A percentile compares a stretch with the other conserved stretches of the same genome.
Conservation (phyloP, 306 rosid genomes). For the Prunus padus region DNA sequence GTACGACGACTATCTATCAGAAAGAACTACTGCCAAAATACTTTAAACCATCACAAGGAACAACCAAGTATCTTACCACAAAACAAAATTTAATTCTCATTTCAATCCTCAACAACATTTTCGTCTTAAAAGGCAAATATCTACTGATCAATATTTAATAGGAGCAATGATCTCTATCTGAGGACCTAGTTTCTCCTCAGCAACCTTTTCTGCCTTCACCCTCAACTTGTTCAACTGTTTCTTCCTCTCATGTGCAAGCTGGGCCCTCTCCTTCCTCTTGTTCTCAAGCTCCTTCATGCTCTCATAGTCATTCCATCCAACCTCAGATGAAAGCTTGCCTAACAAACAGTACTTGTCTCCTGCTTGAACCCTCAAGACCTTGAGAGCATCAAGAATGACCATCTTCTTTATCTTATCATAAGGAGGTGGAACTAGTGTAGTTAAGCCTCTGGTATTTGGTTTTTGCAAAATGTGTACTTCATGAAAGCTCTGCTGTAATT, state of each 20-base stretch:
- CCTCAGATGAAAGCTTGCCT: constrained; percentile 62
- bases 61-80: constrained; percentile 14
- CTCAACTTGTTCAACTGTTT: constrained; percentile 66
- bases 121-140: neutral
- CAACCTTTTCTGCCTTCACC: constrained; percentile 59
- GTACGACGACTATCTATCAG: constrained; percentile 11
- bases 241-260: constrained; percentile 60
- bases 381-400: constrained; percentile 65
- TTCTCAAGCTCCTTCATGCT: constrained; percentile 64
- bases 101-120: constrained; percentile 20
- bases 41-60: constrained; percentile 2
- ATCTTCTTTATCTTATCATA: constrained; percentile 60
- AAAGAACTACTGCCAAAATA: constrained; percentile 8
- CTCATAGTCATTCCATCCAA: constrained; percentile 47
- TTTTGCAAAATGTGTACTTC: too few species aligned
- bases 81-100: constrained; percentile 19
- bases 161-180: constrained; percentile 62
- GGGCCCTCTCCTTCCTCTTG: constrained; percentile 75
- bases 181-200: constrained; percentile 69
- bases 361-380: constrained; percentile 78
- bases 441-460: too few species aligned
- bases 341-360: constrained; percentile 69
- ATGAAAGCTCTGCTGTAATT: too few species aligned
- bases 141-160: constrained; percentile 49
- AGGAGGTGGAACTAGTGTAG: constrained; percentile 65